Evolutionary conservation across 345 rosid species (phyloP).

Genomic region (Gossypium arboreum): DNA sequence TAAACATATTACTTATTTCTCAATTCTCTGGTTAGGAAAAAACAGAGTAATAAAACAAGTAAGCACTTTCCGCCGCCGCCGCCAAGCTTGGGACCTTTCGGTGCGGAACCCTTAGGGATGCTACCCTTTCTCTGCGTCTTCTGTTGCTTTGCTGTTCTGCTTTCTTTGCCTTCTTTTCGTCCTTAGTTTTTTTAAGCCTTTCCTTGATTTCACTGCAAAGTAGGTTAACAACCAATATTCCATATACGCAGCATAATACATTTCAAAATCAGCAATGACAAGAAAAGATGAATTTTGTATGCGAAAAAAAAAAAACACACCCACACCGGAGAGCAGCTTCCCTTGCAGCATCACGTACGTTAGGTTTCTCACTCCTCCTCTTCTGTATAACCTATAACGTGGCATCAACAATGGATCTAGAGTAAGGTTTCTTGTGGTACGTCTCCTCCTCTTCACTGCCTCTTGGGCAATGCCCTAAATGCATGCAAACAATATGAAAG

Average conservation of each 20-base stretch:
- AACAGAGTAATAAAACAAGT: too few relatives aligned
- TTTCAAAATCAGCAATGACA: neutral
- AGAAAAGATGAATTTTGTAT: too few relatives aligned
- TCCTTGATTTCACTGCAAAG: constrained; percentile 67
- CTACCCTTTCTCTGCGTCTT: constrained; percentile 47
- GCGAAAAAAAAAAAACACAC: neutral
- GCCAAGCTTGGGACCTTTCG: constrained; percentile 57
- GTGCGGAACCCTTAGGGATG: constrained; percentile 41
- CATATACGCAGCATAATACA: neutral
- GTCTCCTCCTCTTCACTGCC: constrained; percentile 63
- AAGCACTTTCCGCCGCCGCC: constrained; percentile 70
- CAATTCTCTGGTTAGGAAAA: too few relatives aligned
- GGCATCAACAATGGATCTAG: constrained; percentile 71
- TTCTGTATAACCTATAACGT: constrained; percentile 69
- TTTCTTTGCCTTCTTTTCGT: constrained; percentile 82
- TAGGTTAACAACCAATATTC: neutral
- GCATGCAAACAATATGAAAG: neutral
- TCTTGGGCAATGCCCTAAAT: constrained; percentile 62
- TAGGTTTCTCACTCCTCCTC: constrained; percentile 68
- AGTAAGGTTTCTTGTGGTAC: constrained; percentile 70
- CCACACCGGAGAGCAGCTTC: constrained; percentile 64
- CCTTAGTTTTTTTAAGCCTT: constrained; percentile 76
- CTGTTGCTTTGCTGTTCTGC: constrained; percentile 58
- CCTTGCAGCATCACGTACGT: constrained; percentile 69
- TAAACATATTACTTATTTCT: too few relatives aligned